Conservation (phyloP, 2,329 filamentous ascomycete genomes). For the Acrocalymma vagum region DNA sequence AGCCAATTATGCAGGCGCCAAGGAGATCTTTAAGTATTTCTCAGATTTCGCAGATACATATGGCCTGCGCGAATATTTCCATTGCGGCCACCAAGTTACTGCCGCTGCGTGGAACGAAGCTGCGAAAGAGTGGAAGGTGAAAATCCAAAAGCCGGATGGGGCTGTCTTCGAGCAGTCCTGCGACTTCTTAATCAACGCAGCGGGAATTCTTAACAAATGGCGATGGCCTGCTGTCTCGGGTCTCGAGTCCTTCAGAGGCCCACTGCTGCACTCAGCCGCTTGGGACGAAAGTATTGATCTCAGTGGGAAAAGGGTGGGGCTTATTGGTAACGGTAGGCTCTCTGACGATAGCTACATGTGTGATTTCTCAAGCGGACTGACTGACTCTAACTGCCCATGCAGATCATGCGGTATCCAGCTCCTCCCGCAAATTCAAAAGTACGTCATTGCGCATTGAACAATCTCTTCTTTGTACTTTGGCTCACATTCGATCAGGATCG, state of each 20-base stretch:
- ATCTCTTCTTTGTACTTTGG: too few relatives aligned
- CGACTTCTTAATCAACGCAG: conserved; percentile 33
- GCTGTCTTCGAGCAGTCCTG: conserved; percentile 24
- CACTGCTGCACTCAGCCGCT: conserved; percentile 54
- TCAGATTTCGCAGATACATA: too few relatives aligned
- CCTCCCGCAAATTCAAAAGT: too few relatives aligned
- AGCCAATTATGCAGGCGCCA: too few relatives aligned
- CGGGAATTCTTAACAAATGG: conserved; percentile 39
- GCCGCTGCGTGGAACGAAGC: conserved; percentile 24
- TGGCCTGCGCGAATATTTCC: conserved; percentile 40
- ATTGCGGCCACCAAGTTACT: conserved; percentile 34
- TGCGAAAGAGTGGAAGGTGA: conserved; percentile 22
- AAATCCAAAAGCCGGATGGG: conserved; percentile 20
- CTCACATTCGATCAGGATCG: too few relatives aligned
- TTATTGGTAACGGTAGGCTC: conserved; percentile 54
- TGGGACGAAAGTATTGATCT: conserved; percentile 50
- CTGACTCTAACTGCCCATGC: too few relatives aligned
- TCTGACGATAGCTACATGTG: too few relatives aligned
- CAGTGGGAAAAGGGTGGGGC: conserved; percentile 50
- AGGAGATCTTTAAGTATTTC: conserved; percentile 61
- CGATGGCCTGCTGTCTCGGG: conserved; percentile 54
- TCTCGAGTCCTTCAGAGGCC: conserved; percentile 50
- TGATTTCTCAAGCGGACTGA: too few relatives aligned
- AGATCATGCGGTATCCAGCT: too few relatives aligned
- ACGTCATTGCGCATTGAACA: too few relatives aligned